Evolutionary conservation across 177 flowering plant genomes (phyloP).

Genomic region (Vitis hybrid): DNA sequence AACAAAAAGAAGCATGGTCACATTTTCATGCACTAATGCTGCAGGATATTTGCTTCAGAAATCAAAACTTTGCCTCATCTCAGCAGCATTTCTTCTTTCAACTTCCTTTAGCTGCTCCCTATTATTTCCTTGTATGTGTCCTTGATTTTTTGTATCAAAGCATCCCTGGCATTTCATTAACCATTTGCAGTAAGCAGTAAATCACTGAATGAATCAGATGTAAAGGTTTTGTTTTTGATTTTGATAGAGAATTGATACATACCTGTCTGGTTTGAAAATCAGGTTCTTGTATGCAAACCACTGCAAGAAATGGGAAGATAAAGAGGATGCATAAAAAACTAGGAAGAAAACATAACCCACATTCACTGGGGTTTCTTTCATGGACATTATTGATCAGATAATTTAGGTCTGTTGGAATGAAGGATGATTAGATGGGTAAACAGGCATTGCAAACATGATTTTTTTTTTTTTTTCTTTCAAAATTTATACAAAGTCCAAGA

Average conservation of each 20-base stretch:
- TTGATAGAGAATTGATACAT: conserved; percentile 3
- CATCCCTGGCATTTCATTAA: conserved; percentile 56
- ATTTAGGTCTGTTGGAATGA: not conserved
- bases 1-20: conserved; percentile 17
- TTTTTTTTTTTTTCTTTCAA: not conserved
- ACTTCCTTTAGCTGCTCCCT: conserved; percentile 47
- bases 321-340: not conserved
- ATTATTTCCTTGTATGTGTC: conserved; percentile 53
- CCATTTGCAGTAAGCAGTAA: not conserved
- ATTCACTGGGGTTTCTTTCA: too few relatives aligned
- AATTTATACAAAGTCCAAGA: not conserved
- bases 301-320: conserved; percentile 40
- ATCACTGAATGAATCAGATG: not conserved
- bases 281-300: conserved; percentile 87
- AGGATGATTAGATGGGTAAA: not conserved
- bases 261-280: conserved; percentile 85
- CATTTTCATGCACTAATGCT: conserved; percentile 9
- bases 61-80: conserved; percentile 1
- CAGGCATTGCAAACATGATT: not conserved
- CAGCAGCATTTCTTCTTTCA: conserved; percentile 9
- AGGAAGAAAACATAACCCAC: not conserved
- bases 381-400: not conserved
- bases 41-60: conserved; percentile 4
- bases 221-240: not conserved
- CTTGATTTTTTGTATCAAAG: conserved; percentile 58